Percentiles rank a stretch among this genome's conserved stretches.
Evolutionary conservation across 2,329 filamentous ascomycete species (phyloP).

Genomic region (Fulvia fulva): DNA sequence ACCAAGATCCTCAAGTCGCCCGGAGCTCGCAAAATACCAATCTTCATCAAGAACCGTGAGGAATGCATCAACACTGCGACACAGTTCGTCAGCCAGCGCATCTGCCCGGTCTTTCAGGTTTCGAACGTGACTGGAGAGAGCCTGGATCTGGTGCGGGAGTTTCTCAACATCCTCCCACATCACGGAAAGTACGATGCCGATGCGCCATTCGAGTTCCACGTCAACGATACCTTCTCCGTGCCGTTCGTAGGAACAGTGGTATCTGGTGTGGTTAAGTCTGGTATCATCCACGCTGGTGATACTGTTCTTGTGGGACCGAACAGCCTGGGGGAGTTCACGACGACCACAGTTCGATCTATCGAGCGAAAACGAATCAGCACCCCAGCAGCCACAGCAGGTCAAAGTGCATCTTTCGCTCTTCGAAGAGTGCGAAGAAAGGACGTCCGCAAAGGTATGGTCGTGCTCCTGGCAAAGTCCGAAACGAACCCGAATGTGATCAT

Average conservation of each 20-base stretch:
- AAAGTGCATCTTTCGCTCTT: conserved; percentile 87
- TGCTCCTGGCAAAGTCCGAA: conserved; percentile 73
- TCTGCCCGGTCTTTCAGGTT: conserved; percentile 96
- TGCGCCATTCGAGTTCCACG: conserved; percentile 86
- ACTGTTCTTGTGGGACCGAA: conserved; percentile 85
- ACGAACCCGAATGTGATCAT: conserved; percentile 45
- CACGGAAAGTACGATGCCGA: conserved; percentile 87
- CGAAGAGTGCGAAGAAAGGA: conserved; percentile 85
- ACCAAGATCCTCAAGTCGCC: conserved; percentile 91
- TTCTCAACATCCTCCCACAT: conserved; percentile 91
- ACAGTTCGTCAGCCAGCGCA: conserved; percentile 90
- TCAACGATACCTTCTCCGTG: conserved; percentile 97
- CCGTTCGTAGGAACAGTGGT: conserved; percentile 96
- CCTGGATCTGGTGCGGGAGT: conserved; percentile 83
- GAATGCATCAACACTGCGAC: conserved; percentile 93
- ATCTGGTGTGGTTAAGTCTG: conserved; percentile 79
- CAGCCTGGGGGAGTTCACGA: conserved; percentile 80
- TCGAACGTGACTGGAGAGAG: conserved; percentile 95
- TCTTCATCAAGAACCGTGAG: conserved; percentile 87
- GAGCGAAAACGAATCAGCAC: conserved; percentile 90
- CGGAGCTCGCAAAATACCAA: conserved; percentile 88
- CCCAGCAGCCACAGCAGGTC: conserved; percentile 81
- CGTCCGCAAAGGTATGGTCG: conserved; percentile 96
- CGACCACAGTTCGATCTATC: conserved; percentile 84
- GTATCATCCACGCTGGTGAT: conserved; percentile 87